Conservation (phyloP, 306 rosid species). For the Phaseolus lunatus region DNA sequence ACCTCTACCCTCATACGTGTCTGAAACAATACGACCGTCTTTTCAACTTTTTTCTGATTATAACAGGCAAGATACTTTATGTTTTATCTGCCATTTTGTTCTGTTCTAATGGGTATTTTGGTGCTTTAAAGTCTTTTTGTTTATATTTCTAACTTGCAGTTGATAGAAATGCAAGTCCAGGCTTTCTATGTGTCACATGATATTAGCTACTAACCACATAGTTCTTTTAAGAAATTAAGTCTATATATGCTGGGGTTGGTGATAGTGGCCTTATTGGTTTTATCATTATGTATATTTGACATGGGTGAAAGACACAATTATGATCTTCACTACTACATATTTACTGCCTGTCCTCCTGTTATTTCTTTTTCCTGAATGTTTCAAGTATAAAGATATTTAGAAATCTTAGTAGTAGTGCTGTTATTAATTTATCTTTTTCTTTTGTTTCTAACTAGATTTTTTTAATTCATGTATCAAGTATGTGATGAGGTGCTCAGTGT, state of each 20-base stretch:
- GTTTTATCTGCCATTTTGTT: constrained; percentile 21
- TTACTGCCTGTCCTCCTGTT: background rate
- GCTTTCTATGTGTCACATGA: constrained; percentile 2
- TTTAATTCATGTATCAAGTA: background rate
- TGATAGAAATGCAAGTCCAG: constrained; percentile 24
- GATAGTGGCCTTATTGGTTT: background rate
- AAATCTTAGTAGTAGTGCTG: constrained; percentile 4
- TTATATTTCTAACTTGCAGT: constrained; percentile 30
- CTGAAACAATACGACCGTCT: constrained; percentile 71
- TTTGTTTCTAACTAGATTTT: background rate
- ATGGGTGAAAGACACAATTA: constrained; percentile 6
- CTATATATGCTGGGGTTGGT: background rate
- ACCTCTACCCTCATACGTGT: constrained; percentile 64
- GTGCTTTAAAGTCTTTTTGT: constrained; percentile 13
- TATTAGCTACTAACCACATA: background rate
- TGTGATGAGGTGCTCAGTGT: constrained; percentile 1
- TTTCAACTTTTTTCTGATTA: constrained; percentile 72
- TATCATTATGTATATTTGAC: constrained; percentile 6
- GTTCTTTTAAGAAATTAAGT: constrained; percentile 25
- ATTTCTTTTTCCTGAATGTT: constrained; percentile 22
- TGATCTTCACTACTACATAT: background rate
- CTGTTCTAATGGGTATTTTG: constrained; percentile 8
- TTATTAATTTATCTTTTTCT: background rate
- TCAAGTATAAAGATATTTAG: constrained; percentile 8
- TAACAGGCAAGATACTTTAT: constrained; percentile 59